Conservation (phyloP, 2,329 filamentous ascomycete species). For the Penicillium hordei region DNA sequence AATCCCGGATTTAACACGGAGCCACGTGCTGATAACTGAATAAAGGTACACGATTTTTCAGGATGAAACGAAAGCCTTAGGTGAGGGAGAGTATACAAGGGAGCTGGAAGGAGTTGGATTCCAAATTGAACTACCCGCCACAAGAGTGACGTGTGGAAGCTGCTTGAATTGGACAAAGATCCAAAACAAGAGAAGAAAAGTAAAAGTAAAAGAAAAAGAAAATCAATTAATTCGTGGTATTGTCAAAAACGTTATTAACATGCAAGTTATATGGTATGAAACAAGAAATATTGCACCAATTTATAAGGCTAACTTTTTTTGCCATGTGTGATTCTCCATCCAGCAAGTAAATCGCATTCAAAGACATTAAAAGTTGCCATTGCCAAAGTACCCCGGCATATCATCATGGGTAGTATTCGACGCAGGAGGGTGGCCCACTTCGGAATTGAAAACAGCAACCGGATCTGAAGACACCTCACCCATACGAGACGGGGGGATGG, state of each 20-base stretch:
- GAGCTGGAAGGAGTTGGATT: conserved; percentile 13
- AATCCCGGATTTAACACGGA: conserved; percentile 1
- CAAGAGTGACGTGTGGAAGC: conserved; percentile 9
- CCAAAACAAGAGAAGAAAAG: neutral
- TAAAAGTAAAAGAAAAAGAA: neutral
- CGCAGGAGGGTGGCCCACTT: conserved; percentile 18
- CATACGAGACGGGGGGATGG: conserved; percentile 8
- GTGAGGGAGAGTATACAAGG: conserved; percentile 7
- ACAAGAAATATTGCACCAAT: neutral
- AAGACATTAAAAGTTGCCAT: conserved; percentile 15
- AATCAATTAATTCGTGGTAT: neutral
- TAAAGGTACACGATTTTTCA: conserved; percentile 11
- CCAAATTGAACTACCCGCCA: conserved; percentile 20
- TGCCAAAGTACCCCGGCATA: conserved; percentile 16
- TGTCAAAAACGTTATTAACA: neutral
- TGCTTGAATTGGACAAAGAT: neutral
- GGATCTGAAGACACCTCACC: conserved; percentile 15
- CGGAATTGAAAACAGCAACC: conserved; percentile 19
- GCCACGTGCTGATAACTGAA: conserved; percentile 16
- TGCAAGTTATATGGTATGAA: neutral
- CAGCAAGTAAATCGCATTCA: neutral
- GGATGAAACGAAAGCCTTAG: conserved; percentile 5
- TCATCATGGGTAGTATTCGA: conserved; percentile 19
- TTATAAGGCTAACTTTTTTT: conserved; percentile 13
- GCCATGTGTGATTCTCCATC: conserved; percentile 1